phyloP scores from a whole-genome alignment of 1,284 basidiomycete genomes.

The Takashimella tepidaria region DNA sequence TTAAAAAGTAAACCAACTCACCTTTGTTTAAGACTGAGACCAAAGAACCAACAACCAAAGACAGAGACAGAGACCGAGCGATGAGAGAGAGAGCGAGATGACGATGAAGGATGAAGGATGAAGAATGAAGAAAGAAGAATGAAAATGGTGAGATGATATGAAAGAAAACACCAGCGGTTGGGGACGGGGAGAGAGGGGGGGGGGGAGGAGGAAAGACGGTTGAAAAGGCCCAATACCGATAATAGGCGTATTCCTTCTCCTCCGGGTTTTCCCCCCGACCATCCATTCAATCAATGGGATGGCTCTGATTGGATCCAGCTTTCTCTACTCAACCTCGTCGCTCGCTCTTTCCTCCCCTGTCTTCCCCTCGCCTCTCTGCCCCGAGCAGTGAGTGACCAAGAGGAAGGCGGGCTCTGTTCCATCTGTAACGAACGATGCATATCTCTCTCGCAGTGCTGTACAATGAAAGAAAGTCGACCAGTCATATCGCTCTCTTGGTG shows the following conservation, averaged over 20 bases:
- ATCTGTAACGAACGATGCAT: too few species aligned
- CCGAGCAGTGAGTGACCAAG: not conserved
- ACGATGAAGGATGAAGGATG: not conserved
- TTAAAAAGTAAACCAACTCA: not conserved
- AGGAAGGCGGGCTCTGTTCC: too few species aligned
- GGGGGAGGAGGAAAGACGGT: slow-evolving; percentile 2
- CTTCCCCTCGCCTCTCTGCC: not conserved
- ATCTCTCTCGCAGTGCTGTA: too few species aligned
- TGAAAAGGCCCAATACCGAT: not conserved
- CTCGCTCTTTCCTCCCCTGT: not conserved
- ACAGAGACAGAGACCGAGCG: not conserved
- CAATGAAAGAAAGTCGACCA: too few species aligned
- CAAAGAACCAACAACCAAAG: not conserved
- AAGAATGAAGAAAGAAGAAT: not conserved
- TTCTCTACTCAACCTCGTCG: too few species aligned
- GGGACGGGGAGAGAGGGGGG: slow-evolving; percentile 1
- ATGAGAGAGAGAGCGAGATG: not conserved
- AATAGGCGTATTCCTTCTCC: not conserved
- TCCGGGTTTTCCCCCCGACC: not conserved
- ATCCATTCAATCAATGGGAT: too few species aligned
- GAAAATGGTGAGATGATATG: not conserved
- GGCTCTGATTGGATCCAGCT: too few species aligned
- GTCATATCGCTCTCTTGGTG: too few species aligned
- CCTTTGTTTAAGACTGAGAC: not conserved
- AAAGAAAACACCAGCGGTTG: not conserved